A percentile compares a stretch with the other conserved stretches of the same genome.
Conservation (phyloP, 345 rosid species). For the Linum usitatissimum region DNA sequence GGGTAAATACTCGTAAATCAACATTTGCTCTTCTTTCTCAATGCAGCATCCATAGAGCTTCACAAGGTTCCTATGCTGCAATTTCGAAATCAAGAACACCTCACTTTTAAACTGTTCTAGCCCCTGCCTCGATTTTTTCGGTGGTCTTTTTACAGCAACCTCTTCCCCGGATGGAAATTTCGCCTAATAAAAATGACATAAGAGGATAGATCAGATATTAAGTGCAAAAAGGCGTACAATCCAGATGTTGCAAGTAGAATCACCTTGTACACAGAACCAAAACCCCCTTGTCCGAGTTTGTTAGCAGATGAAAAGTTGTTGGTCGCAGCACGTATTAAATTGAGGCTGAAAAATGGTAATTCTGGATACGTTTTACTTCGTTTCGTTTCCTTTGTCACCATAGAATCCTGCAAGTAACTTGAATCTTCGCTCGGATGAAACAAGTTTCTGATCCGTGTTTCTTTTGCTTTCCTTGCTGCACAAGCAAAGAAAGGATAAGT, state of each 20-base stretch:
- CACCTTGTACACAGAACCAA: conserved; percentile 38
- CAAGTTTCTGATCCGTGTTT: neutral
- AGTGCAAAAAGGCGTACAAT: neutral
- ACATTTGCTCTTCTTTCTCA: conserved; percentile 9
- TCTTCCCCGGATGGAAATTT: neutral
- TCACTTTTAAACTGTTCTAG: neutral
- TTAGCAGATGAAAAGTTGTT: conserved; percentile 24
- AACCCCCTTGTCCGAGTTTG: conserved; percentile 39
- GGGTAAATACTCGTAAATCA: conserved; percentile 12
- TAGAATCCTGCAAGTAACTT: no score
- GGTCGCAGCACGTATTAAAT: conserved; percentile 5
- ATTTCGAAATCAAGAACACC: neutral
- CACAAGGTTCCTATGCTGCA: neutral
- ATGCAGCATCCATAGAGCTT: conserved; percentile 14
- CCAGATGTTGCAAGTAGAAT: neutral
- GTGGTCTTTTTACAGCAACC: neutral
- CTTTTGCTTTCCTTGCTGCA: neutral
- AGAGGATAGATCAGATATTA: neutral
- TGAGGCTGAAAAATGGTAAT: neutral
- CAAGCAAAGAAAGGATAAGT: no score
- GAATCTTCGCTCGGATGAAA: neutral
- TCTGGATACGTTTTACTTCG: neutral
- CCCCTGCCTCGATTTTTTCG: neutral
- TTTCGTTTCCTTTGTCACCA: neutral
- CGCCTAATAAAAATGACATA: neutral